Base-by-base conservation (phyloP, 176 grass and related monocot species). In the Pontederia paniculata region DNA sequence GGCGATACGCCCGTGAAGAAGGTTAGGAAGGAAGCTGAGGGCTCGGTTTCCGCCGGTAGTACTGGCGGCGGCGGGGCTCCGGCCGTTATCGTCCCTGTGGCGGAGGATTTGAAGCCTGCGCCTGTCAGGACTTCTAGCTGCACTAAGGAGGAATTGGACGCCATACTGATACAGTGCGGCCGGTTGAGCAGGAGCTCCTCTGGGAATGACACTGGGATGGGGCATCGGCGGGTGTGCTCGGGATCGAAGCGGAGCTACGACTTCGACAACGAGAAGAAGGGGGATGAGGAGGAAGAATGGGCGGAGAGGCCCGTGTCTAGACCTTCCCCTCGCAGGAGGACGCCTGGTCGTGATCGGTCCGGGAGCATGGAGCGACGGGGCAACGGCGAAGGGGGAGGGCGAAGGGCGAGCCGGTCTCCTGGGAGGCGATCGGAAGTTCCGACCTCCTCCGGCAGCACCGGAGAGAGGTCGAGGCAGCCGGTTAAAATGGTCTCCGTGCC, bases 111-210 rank as follows among this genome's bases (percentile, higher is more conserved):
- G n/a, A 77, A 57, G 55, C 67, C 73, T 25, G 68, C 20, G 17
- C 65, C 80, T 19, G 69, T 88, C 54, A 58, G 86, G 23, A 84
- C 86, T 15, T 98, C 83, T 5, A 88, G 93, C 74, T 98, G 83
- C 67, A 91, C 93, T 59, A 98, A 84, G 51, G 86, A 90, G 68
- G 91, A 97, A 66, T 74, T 97, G 14, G 91, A 97, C 57, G 91
- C 91, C 31, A 97, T 97, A 5, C 80, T 97, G 20, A 90, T 97
- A 71, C 86, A 97, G 74, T 97, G 86, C 66, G 91, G 91, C 13
- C 80, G 86, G 9, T 86, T 97, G 72, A 97, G 91, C 57, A 79
- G 91, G 16, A 90, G 91, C 80, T 97, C 91, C 1, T 97, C 86
- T 0, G 86, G 86, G 11, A 90, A 84, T 25, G 57, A 44, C 4